Evolutionary conservation across 371 early-diverging fungal genomes (phyloP).

Genomic region (Smittium mucronatum): DNA sequence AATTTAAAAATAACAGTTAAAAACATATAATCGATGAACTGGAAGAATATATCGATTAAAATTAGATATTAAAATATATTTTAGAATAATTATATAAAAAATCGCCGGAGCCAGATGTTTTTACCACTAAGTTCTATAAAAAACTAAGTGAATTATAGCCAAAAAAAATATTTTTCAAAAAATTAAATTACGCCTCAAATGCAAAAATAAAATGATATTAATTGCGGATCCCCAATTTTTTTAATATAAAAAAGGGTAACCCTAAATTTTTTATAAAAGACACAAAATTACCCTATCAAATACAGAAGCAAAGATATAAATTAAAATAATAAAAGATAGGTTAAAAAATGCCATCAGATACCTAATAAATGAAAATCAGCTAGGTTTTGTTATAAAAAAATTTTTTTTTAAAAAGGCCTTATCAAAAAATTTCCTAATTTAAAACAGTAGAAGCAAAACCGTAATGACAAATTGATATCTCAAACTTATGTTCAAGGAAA

Average conservation of each 20-base stretch:
- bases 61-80: background rate
- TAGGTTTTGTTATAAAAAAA: constrained; percentile 1
- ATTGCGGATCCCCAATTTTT: background rate
- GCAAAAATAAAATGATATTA: background rate
- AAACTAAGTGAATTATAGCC: background rate
- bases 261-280: constrained; percentile 10
- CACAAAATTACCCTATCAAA: constrained; percentile 14
- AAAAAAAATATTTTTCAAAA: background rate
- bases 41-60: background rate
- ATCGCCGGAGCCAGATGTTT: background rate
- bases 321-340: background rate
- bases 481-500: constrained; percentile 3
- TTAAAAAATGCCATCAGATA: background rate
- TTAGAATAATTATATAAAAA: background rate
- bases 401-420: background rate
- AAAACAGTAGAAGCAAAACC: background rate
- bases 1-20: background rate
- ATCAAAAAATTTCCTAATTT: background rate
- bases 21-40: background rate
- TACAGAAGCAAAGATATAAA: constrained; percentile 13
- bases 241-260: constrained; percentile 14
- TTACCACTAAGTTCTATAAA: constrained; percentile 11
- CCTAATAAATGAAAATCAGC: constrained; percentile 1
- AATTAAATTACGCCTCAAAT: background rate
- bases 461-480: background rate